Percentiles rank a stretch among this genome's conserved stretches.
Conservation (phyloP, 108 stramenopile species). For the Seminavis robusta region DNA sequence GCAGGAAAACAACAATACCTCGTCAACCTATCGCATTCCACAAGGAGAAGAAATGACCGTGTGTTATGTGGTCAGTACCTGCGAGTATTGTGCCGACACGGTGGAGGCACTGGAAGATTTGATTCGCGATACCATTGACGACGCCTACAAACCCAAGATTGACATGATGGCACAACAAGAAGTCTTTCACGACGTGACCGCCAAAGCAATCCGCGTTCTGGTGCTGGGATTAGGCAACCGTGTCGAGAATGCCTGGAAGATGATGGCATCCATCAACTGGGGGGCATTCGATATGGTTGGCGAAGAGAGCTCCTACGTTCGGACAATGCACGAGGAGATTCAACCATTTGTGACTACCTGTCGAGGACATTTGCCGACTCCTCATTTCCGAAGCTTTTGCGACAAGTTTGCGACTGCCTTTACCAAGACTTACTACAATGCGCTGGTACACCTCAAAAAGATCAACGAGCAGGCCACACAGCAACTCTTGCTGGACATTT, state of each 20-base stretch:
- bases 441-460: conserved; percentile 72
- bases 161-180: conserved; percentile 87
- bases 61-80: conserved; percentile 95
- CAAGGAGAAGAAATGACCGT: conserved; percentile 83
- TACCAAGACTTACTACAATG: conserved; percentile 66
- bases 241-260: conserved; percentile 72
- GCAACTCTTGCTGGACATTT: conserved; percentile 96
- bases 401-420: conserved; percentile 93
- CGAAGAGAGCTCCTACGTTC: conserved; percentile 92
- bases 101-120: conserved; percentile 93
- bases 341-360: conserved; percentile 69
- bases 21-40: conserved; percentile 61
- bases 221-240: conserved; percentile 84
- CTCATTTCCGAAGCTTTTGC: conserved; percentile 92
- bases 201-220: conserved; percentile 84
- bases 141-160: conserved; percentile 71
- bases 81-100: conserved; percentile 97
- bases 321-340: conserved; percentile 77
- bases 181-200: conserved; percentile 89
- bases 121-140: conserved; percentile 89
- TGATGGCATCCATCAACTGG: conserved; percentile 83
- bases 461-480: conserved; percentile 93
- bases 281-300: conserved; percentile 80
- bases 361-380: conserved; percentile 56
- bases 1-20: conserved; percentile 23